Evolutionary conservation across 495 filamentous ascomycete species (phyloP), one percentile per base, ranked within the genome.

Genomic region (Lasiosphaeris hirsuta): DNA sequence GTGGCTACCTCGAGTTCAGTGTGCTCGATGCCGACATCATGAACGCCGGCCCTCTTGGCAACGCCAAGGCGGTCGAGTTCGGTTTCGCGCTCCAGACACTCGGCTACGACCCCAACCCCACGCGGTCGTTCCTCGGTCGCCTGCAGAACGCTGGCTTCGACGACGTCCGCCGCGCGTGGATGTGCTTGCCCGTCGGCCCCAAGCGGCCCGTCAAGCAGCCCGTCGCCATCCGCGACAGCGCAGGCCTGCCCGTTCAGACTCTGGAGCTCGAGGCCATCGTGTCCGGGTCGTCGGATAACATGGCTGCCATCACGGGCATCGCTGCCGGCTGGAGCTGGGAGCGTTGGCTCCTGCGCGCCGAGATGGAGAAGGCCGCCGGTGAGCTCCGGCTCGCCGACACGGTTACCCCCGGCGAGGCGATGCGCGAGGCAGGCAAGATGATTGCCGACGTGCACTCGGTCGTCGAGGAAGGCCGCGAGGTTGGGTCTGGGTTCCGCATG

Each of bases 271-370:
- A 86, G 59, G 85, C 82, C 6, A 85, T 86, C 39, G 79, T 89
- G 5, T 72, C 72, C 17, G 92, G 91, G 2, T 89, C 84, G 48
- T 88, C 89, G 0, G 83, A 84, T 18, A 84, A 88, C 61, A 83
- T 83, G 17, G 90, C 90, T 1, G 84, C 79, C 56, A 76, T 96
- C 47, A 86, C 90, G 0, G 91, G 91, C 6, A 65, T 97, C 14
- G 83, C 96, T 4, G 94, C 92, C 10, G 84, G 86, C 23, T 96
- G 93, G 90, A 82, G 86, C 62, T 98, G 93, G 93, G 94, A 97
- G 81, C 88, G 89, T 71, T 97, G 94, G 94, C 81, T 97, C 71
- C 67, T 97, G 59, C 90, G 88, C 72, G 74, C 92, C 64, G 86
- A 92, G 70, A 79, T 85, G 68, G 92, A 96, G 76, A 91, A 89